phyloP scores from a whole-genome alignment of 2,329 filamentous ascomycete species.

The Achaetomium macrosporum region DNA sequence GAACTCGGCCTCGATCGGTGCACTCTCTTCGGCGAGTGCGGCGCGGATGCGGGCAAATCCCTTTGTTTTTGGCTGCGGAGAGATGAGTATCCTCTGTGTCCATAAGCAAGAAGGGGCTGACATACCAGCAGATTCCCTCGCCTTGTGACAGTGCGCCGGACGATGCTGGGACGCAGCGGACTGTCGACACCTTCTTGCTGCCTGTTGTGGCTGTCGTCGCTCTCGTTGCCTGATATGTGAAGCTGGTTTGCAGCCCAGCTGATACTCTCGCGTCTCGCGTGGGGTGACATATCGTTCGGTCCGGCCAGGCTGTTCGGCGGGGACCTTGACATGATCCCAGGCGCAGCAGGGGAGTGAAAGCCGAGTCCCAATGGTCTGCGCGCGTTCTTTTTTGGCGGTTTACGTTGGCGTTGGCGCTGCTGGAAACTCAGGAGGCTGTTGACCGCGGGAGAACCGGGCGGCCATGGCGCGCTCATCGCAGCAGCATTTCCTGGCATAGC shows the following conservation, averaged over 20 bases:
- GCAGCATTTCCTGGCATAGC: conserved; percentile 41
- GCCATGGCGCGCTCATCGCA: conserved; percentile 56
- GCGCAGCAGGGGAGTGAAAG: conserved; percentile 38
- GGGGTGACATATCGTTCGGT: conserved; percentile 33
- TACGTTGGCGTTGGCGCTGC: conserved; percentile 65
- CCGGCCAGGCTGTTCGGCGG: conserved; percentile 50
- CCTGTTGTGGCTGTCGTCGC: conserved; percentile 57
- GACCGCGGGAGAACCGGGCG: conserved; percentile 62
- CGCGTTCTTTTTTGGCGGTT: conserved; percentile 53
- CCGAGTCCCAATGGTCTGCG: conserved; percentile 46
- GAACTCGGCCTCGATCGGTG: conserved; percentile 82
- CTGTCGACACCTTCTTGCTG: conserved; percentile 43
- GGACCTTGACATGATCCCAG: conserved; percentile 55
- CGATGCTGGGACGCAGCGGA: conserved; percentile 54
- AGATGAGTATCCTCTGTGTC: background rate
- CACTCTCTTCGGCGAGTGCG: conserved; percentile 78
- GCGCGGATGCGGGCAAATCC: conserved; percentile 90
- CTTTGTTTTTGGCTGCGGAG: conserved; percentile 82
- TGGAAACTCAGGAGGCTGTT: conserved; percentile 79
- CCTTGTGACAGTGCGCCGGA: conserved; percentile 75
- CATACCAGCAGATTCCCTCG: conserved; percentile 82
- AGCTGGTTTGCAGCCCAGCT: conserved; percentile 86
- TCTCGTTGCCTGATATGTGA: conserved; percentile 75
- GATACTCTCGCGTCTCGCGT: conserved; percentile 75
- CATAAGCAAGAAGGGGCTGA: background rate